These are phyloP conservation scores for Pleurotus platypus DNA, from an alignment of 768 basidiomycete species.

Conservation along the genomic window DNA sequence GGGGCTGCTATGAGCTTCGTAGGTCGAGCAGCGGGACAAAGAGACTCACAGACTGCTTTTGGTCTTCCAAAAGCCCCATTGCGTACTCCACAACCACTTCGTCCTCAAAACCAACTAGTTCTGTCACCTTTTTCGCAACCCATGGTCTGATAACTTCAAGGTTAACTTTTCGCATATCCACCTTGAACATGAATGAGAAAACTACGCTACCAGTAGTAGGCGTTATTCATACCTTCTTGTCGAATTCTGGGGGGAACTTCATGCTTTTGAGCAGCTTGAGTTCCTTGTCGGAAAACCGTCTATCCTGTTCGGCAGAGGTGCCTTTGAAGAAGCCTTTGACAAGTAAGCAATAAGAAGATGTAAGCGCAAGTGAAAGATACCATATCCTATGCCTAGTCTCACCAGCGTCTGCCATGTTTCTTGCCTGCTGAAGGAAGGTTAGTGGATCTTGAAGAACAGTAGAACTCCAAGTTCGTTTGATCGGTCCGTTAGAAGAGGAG, in stretches of 20 bases:
- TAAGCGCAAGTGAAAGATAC: conserved; percentile 21
- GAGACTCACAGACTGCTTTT: conserved; percentile 67
- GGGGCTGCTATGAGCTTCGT: conserved; percentile 7
- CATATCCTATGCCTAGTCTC: conserved; percentile 21
- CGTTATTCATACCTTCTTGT: conserved; percentile 62
- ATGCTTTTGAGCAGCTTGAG: conserved; percentile 81
- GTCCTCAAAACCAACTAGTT: conserved; percentile 92
- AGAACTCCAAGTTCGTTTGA: neutral
- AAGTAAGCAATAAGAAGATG: conserved; percentile 19
- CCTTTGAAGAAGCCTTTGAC: conserved; percentile 81
- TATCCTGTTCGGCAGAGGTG: conserved; percentile 87
- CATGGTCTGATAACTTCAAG: conserved; percentile 88
- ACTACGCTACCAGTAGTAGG: neutral
- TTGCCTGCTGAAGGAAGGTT: neutral
- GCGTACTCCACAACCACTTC: conserved; percentile 97
- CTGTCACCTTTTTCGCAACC: conserved; percentile 91
- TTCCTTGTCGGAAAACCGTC: conserved; percentile 94
- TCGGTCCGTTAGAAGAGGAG: too few relatives aligned
- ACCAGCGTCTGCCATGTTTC: conserved; percentile 61
- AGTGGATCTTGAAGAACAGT: neutral
- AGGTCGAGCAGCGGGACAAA: neutral
- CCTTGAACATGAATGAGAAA: conserved; percentile 35
- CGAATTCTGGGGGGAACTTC: conserved; percentile 89
- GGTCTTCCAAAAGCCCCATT: conserved; percentile 89
- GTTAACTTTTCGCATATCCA: conserved; percentile 96